Evolutionary conservation across 176 grass and related monocot species (phyloP).

Genomic region (Avena eriantha): DNA sequence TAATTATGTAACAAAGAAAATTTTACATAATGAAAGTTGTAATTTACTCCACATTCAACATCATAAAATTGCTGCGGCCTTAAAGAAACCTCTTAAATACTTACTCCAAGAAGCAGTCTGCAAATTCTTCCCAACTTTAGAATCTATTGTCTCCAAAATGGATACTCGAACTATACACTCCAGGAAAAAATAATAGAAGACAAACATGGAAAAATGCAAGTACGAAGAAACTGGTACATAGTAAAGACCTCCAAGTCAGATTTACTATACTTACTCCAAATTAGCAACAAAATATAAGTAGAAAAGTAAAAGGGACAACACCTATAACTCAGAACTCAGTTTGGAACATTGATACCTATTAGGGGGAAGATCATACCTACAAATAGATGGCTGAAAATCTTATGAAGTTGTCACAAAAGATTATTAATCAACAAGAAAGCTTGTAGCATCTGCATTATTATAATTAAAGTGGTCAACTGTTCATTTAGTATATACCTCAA

Average conservation of each 20-base stretch:
- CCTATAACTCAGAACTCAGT: not conserved
- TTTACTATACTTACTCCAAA: not conserved
- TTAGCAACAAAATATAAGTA: no score
- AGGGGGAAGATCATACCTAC: not conserved
- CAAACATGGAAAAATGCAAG: not conserved
- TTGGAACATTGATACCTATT: not conserved
- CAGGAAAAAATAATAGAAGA: not conserved
- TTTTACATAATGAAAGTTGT: no score
- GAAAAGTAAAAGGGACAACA: no score
- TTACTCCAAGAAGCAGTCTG: no score
- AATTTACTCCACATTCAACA: no score
- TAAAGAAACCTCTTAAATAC: no score
- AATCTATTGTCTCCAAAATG: no score
- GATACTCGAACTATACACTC: no score
- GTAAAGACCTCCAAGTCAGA: not conserved
- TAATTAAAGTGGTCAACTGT: not conserved
- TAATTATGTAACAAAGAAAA: no score
- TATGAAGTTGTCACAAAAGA: not conserved
- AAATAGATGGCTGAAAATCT: not conserved
- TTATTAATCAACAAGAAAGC: not conserved
- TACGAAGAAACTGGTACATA: not conserved
- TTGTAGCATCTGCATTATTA: not conserved
- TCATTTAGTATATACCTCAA: no score
- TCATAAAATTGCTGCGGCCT: no score
- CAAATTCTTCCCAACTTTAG: no score